Conservation (phyloP, 1,284 basidiomycete genomes). For the Cryptococcus floricola region DNA sequence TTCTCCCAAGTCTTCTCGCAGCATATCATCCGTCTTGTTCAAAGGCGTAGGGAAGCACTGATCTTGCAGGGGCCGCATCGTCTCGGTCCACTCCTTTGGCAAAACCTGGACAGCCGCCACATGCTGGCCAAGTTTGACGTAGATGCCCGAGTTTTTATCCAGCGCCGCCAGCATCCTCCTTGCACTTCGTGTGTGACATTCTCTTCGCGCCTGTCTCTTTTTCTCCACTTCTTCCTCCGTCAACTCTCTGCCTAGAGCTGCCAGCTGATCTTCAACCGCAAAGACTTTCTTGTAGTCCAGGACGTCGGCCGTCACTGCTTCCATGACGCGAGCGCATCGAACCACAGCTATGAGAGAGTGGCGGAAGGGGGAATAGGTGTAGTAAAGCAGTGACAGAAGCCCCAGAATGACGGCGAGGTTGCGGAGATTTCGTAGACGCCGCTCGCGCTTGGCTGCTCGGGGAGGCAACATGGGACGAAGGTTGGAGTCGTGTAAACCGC, state of each 20-base stretch:
- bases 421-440: constrained; percentile 17
- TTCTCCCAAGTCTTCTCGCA: constrained; percentile 37
- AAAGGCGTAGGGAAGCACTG: constrained; percentile 52
- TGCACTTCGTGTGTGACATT: constrained; percentile 78
- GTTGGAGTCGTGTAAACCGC: background rate
- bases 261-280: constrained; percentile 47
- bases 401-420: constrained; percentile 31
- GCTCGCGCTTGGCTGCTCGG: background rate
- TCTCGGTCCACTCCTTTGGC: constrained; percentile 65
- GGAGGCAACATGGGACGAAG: background rate
- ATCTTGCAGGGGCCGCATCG: constrained; percentile 73
- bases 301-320: constrained; percentile 54
- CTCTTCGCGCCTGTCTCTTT: constrained; percentile 60
- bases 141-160: constrained; percentile 70
- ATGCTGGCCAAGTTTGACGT: constrained; percentile 67
- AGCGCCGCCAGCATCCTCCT: constrained; percentile 70
- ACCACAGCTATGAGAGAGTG: constrained; percentile 52
- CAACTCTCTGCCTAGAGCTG: constrained; percentile 52
- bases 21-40: constrained; percentile 43
- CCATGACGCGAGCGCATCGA: constrained; percentile 62
- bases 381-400: constrained; percentile 43
- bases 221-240: constrained; percentile 52
- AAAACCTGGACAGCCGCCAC: constrained; percentile 66
- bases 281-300: constrained; percentile 84
- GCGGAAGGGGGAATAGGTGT: constrained; percentile 49